Evolutionary conservation across 1,284 basidiomycete genomes (phyloP).

Genomic region (Cerrena zonata): DNA sequence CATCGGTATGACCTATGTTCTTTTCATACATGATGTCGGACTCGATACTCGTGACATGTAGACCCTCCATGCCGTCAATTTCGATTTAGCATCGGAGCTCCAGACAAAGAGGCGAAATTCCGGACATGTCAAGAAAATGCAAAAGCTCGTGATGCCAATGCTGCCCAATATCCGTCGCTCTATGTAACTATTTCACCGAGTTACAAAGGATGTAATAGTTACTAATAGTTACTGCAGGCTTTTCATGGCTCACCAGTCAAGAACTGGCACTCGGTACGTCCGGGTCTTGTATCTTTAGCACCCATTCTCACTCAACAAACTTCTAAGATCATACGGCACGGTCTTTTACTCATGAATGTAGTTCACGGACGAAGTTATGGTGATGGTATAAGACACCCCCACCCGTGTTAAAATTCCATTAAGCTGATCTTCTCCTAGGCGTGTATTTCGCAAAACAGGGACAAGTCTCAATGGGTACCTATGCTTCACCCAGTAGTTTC

Average conservation of each 20-base stretch:
- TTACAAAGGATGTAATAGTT: no score
- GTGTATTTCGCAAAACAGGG: slow-evolving; percentile 61
- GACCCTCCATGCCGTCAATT: slow-evolving; percentile 50
- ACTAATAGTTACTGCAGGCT: slow-evolving; percentile 37
- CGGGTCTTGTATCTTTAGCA: background rate
- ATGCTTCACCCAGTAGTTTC: slow-evolving; percentile 31
- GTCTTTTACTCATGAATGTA: slow-evolving; percentile 50
- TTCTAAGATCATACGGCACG: slow-evolving; percentile 56
- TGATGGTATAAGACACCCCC: slow-evolving; percentile 37
- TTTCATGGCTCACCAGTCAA: slow-evolving; percentile 56
- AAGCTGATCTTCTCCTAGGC: slow-evolving; percentile 29
- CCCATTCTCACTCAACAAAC: slow-evolving; percentile 5
- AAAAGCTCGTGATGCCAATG: slow-evolving; percentile 32
- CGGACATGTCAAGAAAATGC: slow-evolving; percentile 37
- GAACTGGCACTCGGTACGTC: slow-evolving; percentile 62
- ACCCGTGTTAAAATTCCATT: background rate
- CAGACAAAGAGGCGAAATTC: slow-evolving; percentile 61
- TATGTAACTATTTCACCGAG: no score
- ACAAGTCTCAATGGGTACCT: slow-evolving; percentile 38
- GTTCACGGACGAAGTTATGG: slow-evolving; percentile 52
- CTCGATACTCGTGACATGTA: slow-evolving; percentile 15
- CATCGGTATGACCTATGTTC: background rate
- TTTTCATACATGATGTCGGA: background rate
- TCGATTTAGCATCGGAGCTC: slow-evolving; percentile 58
- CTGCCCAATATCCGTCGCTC: slow-evolving; percentile 44